These are phyloP conservation scores for Aspergillus pseudonomiae DNA, from an alignment of 2,329 filamentous ascomycete genomes.

Conservation along the genomic window DNA sequence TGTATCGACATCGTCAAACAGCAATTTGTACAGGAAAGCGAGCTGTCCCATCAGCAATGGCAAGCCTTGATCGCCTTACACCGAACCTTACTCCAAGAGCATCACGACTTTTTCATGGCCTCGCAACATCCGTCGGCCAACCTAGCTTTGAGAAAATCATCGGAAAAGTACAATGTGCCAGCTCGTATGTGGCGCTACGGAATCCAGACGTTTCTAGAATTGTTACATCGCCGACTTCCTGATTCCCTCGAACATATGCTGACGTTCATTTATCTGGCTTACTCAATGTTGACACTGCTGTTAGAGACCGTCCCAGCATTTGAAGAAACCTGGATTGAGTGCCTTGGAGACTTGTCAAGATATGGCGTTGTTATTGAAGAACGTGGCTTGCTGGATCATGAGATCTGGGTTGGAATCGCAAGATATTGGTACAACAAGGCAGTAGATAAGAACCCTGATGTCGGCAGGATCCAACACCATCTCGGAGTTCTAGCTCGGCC, in stretches of 20 bases:
- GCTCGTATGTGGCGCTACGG: slow-evolving; percentile 93
- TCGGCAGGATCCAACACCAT: slow-evolving; percentile 85
- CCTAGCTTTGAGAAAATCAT: slow-evolving; percentile 66
- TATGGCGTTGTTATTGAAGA: slow-evolving; percentile 94
- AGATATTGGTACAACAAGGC: slow-evolving; percentile 84
- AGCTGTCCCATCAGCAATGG: slow-evolving; percentile 71
- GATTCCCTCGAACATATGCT: slow-evolving; percentile 85
- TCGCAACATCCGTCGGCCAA: slow-evolving; percentile 82
- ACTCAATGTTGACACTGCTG: slow-evolving; percentile 84
- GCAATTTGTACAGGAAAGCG: slow-evolving; percentile 57
- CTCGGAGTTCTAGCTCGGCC: slow-evolving; percentile 69
- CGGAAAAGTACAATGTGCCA: slow-evolving; percentile 86
- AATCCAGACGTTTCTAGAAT: slow-evolving; percentile 81
- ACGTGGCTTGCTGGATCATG: slow-evolving; percentile 71
- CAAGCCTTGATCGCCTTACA: slow-evolving; percentile 82
- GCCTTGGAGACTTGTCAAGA: slow-evolving; percentile 79
- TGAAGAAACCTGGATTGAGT: slow-evolving; percentile 91
- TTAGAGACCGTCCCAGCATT: slow-evolving; percentile 85
- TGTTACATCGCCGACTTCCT: slow-evolving; percentile 74
- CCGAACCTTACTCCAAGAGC: slow-evolving; percentile 76
- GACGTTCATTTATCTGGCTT: slow-evolving; percentile 84
- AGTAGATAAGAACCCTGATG: slow-evolving; percentile 72
- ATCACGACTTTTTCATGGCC: slow-evolving; percentile 84
- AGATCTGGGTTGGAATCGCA: slow-evolving; percentile 80
- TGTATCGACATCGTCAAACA: slow-evolving; percentile 80